Evolutionary conservation across 2,329 filamentous ascomycete species (phyloP), one percentile per base, ranked within the genome.

Genomic region (Talaromyces sp.): DNA sequence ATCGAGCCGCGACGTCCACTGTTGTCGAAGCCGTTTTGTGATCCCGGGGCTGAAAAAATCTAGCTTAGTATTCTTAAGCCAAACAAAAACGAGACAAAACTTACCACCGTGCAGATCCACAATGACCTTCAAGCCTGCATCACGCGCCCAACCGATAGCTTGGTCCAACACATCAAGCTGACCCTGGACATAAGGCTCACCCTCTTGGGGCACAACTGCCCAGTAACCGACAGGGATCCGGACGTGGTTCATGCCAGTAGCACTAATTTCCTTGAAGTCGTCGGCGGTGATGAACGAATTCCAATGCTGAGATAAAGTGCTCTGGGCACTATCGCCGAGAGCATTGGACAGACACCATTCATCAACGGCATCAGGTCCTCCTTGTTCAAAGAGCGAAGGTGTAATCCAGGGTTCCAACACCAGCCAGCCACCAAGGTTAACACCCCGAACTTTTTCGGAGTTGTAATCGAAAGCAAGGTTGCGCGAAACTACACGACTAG

Each of bases 21-120:
- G 76, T 89, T 90, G 75, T 90, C 88, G 72, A 89, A 89, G 3
- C 88, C 88, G 67, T 89, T 89, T 70, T 90, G 88, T 6, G 85
- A 88, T 6, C 83, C 83, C 19, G 86, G 85, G 36, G 86, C 86
- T 80, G 67, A 34, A 38, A 38, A 15, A 11, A 34, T 4, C 22
- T 38, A 49, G 60, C 27, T 65, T 61, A 60, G 45, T 47, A 34
- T 31, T 40, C 7, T n/a, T 2, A 17, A 29, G 7, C 31, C 7
- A n/a, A 45, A 31, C 6, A 22, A 59, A 2, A 27, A 31, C 17
- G 5, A 15, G 13, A 45, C 56, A 61, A 36, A 45, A 78, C 82
- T 74, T 74, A 86, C 85, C 85, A 69, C 88, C 88, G 71, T 91
- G 89, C 25, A 91, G 76, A 73, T 91, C 89, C 70, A 91, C 82